phyloP scores from a whole-genome alignment of 1,284 basidiomycete species.

The Xanthoconium separans region DNA sequence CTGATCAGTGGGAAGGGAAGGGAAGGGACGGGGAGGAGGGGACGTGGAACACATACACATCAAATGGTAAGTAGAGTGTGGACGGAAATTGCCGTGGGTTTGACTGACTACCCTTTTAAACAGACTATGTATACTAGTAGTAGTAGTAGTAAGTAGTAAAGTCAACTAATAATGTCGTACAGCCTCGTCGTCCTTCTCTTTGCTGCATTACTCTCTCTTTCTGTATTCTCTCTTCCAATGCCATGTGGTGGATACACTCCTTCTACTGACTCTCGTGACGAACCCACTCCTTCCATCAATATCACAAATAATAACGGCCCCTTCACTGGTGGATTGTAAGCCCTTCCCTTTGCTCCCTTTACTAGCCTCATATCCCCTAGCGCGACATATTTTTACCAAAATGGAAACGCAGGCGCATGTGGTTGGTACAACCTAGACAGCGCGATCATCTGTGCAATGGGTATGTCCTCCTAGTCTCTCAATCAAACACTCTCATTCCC shows the following conservation, averaged over 20 bases:
- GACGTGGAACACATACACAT: too few species aligned
- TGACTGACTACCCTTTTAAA: too few species aligned
- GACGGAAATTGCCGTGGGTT: conserved; percentile 13
- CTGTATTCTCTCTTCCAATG: conserved; percentile 37
- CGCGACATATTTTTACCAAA: conserved; percentile 76
- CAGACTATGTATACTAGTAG: too few species aligned
- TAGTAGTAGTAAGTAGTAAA: too few species aligned
- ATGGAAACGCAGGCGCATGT: conserved; percentile 71
- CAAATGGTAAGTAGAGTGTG: too few species aligned
- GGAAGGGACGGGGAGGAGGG: background rate
- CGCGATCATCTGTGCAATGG: conserved; percentile 69
- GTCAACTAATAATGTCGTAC: conserved; percentile 39
- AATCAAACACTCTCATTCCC: conserved; percentile 5
- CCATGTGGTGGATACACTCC: conserved; percentile 37
- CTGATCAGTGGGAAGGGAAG: conserved; percentile 1
- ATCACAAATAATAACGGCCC: background rate
- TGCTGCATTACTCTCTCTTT: conserved; percentile 42
- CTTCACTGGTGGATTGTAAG: conserved; percentile 48
- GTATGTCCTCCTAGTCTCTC: conserved; percentile 34
- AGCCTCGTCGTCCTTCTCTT: conserved; percentile 47
- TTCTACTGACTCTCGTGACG: background rate
- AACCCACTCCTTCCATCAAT: too few species aligned
- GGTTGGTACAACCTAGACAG: conserved; percentile 66
- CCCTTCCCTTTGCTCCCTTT: conserved; percentile 11
- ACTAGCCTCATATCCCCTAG: conserved; percentile 31